Conservation (phyloP, 1,284 basidiomycete species). For the Melampsora medusae region DNA sequence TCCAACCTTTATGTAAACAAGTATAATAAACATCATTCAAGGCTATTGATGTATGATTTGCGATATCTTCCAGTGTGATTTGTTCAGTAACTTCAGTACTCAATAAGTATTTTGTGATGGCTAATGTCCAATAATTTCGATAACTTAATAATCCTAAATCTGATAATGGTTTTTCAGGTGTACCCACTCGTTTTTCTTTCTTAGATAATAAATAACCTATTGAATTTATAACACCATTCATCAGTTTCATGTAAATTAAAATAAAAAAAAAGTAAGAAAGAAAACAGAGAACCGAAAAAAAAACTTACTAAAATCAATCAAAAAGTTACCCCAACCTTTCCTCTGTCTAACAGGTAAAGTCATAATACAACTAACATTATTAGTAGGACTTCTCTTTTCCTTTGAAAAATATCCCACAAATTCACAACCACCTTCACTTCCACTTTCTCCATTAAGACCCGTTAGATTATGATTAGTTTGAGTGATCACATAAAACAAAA, state of each 20-base stretch:
- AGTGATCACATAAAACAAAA: conserved; percentile 97
- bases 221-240: too few species aligned
- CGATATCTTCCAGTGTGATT: conserved; percentile 40
- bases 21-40: conserved; percentile 37
- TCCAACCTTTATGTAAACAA: conserved; percentile 34
- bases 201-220: conserved; percentile 91
- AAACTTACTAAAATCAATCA: conserved; percentile 94
- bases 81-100: conserved; percentile 7
- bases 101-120: conserved; percentile 78
- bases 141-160: conserved; percentile 86
- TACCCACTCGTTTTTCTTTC: conserved; percentile 82
- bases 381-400: conserved; percentile 92
- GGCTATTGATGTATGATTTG: conserved; percentile 33
- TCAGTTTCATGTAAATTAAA: too few species aligned
- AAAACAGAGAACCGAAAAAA: not conserved
- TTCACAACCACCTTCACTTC: conserved; percentile 71
- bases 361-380: conserved; percentile 99
- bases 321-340: conserved; percentile 87
- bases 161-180: conserved; percentile 89
- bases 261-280: conserved; percentile 33
- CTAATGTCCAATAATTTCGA: conserved; percentile 88
- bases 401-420: conserved; percentile 99
- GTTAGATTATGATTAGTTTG: conserved; percentile 57
- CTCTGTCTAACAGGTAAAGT: conserved; percentile 91
- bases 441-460: not conserved